A percentile compares a stretch with the other conserved stretches of the same genome.
phyloP scores from a whole-genome alignment of 257 asterid species.

The Ligustrum vulgare region DNA sequence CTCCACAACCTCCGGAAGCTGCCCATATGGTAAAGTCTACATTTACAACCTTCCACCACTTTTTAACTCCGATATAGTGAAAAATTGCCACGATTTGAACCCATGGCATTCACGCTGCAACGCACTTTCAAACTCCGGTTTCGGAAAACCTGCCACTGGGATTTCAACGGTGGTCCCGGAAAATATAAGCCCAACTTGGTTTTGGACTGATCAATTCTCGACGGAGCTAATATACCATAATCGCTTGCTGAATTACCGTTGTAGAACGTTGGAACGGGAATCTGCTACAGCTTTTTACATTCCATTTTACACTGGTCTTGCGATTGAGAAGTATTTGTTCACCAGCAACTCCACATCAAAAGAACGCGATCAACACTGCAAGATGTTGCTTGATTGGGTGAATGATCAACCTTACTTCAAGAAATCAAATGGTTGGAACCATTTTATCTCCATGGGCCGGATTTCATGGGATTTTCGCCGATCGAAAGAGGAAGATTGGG shows the following conservation, averaged over 20 bases:
- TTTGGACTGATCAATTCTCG: conserved; percentile 76
- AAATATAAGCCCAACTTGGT: conserved; percentile 49
- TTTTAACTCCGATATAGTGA: conserved; percentile 48
- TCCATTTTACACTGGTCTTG: conserved; percentile 75
- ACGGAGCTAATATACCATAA: conserved; percentile 58
- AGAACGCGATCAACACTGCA: conserved; percentile 68
- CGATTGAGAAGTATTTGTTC: conserved; percentile 58
- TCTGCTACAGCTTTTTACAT: conserved; percentile 68
- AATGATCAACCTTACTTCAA: conserved; percentile 41
- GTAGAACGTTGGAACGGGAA: conserved; percentile 54
- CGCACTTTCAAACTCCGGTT: conserved; percentile 63
- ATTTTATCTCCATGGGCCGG: conserved; percentile 66
- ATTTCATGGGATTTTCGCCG: conserved; percentile 90
- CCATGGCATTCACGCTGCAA: conserved; percentile 72
- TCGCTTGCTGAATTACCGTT: conserved; percentile 53
- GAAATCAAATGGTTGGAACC: conserved; percentile 65
- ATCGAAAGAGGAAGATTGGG: conserved; percentile 51
- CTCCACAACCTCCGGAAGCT: conserved; percentile 5
- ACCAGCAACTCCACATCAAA: conserved; percentile 31
- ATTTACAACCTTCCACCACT: conserved; percentile 52
- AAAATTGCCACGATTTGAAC: conserved; percentile 49
- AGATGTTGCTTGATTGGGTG: conserved; percentile 59
- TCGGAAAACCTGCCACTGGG: conserved; percentile 43
- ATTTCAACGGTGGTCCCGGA: conserved; percentile 41
- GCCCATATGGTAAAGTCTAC: conserved; percentile 55